Evolutionary conservation across 2,329 filamentous ascomycete species (phyloP), one percentile per base, ranked within the genome.

Genomic region (Lizonia empirigonia): DNA sequence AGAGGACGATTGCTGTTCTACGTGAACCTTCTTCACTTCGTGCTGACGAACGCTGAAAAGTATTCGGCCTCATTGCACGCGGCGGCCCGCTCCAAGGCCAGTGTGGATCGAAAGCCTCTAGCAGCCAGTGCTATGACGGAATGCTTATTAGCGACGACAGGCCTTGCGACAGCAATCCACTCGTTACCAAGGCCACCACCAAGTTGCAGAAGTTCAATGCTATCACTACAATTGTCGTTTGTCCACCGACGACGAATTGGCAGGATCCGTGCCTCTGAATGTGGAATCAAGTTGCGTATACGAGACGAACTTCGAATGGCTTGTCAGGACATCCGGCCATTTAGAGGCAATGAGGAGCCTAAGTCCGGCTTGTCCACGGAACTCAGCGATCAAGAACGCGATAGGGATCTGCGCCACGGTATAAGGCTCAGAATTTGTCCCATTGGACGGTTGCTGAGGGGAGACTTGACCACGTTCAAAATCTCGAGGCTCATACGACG

Each of bases 21-120:
- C 7, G n/a, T 29, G 18, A 18, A 42, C 19, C 15, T 22, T 13
- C 20, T 52, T 13, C 19, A 26, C 16, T 38, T 16, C 37, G 30
- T 40, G 20, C 36, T 36, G 32, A 45, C 19, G 32, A 22, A 45
- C 6, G 29, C 16, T 45, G 48, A 34, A 32, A 32, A 24, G 13
- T 52, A 13, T 29, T 47, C 50, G 50, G 50, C 44, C 50, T 53
- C 44, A 53, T 36, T 53, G 44, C 37, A 48, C 39, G 40, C 38
- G 48, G 39, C 44, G 39, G 50, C 38, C 50, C 39, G 44, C 50
- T 30, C 27, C 34, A 44, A 44, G 23, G 32, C 38, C 38, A 44
- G 35, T 44, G 50, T 53, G 50, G 50, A 49, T 53, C 50, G 27
- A 30, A 39, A 48, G 39, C 23, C 39, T 44, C 19, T 53, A 48